Conservation (phyloP, 2,329 filamentous ascomycete genomes). For the Tothia fuscella region DNA sequence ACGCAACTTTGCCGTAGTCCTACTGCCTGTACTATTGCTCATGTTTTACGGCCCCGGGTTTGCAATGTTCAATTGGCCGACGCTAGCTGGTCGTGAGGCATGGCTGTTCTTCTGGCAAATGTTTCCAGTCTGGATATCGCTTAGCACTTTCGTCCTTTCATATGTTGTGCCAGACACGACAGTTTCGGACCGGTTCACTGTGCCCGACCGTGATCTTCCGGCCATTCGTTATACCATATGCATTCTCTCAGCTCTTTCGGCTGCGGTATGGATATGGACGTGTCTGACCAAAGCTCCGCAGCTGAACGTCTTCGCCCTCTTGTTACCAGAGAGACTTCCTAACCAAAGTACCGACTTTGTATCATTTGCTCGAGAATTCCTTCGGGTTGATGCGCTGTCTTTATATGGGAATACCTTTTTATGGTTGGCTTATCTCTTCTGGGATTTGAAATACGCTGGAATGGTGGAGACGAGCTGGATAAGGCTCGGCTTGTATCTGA, state of each 20-base stretch:
- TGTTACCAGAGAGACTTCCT: neutral
- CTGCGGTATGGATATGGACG: neutral
- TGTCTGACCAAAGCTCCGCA: neutral
- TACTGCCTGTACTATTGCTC: conserved; percentile 19
- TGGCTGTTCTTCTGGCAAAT: conserved; percentile 4
- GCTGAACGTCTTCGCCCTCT: neutral
- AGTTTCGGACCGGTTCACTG: neutral
- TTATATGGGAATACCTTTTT: neutral
- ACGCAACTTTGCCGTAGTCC: conserved; percentile 17
- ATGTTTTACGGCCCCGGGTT: conserved; percentile 18
- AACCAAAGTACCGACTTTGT: neutral
- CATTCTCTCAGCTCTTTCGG: neutral
- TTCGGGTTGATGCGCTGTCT: neutral
- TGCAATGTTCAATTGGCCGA: neutral
- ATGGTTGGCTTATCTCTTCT: conserved; percentile 5
- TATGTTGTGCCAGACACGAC: neutral
- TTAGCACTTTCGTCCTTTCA: neutral
- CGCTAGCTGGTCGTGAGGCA: neutral
- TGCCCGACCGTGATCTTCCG: neutral
- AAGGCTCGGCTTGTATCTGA: neutral
- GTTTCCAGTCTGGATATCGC: conserved; percentile 1
- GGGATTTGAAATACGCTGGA: conserved; percentile 4
- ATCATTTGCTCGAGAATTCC: neutral
- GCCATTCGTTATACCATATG: conserved; percentile 1
- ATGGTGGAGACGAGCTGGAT: conserved; percentile 3